Evolutionary conservation across 805 yeast genomes (phyloP).

Genomic region (Candida loeiensis): DNA sequence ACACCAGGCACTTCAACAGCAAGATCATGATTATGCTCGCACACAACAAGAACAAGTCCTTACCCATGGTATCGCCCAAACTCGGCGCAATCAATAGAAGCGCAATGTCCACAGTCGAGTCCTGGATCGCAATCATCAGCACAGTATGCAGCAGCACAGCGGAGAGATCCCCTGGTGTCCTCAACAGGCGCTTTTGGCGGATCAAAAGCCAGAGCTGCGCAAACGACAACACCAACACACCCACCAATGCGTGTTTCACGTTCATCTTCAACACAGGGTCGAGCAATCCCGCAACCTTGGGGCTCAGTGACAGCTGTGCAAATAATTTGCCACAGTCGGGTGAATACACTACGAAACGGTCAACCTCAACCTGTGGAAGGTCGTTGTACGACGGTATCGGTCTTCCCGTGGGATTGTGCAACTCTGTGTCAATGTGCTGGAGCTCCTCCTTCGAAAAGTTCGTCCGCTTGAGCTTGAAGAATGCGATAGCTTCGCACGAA

Average conservation of each 20-base stretch:
- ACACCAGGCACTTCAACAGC: conserved; percentile 65
- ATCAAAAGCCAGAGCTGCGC: conserved; percentile 55
- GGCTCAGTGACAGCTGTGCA: conserved; percentile 7
- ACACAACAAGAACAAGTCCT: conserved; percentile 54
- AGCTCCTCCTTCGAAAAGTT: conserved; percentile 51
- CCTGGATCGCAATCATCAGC: conserved; percentile 65
- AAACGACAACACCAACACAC: conserved; percentile 42
- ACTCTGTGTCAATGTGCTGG: conserved; percentile 65
- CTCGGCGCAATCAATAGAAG: conserved; percentile 32
- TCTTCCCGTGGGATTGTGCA: conserved; percentile 69
- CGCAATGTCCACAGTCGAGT: conserved; percentile 64
- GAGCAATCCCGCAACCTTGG: conserved; percentile 50
- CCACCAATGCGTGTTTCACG: conserved; percentile 43
- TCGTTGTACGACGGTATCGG: conserved; percentile 47
- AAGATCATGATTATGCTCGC: conserved; percentile 68
- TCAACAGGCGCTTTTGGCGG: conserved; percentile 65
- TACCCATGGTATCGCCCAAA: conserved; percentile 1
- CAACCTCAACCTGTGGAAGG: conserved; percentile 55
- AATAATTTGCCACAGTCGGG: conserved; percentile 82
- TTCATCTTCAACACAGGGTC: conserved; percentile 41
- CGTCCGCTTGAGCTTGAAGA: conserved; percentile 66
- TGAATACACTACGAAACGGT: conserved; percentile 65
- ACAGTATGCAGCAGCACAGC: conserved; percentile 54
- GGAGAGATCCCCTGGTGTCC: conserved; percentile 78
- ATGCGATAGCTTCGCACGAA: conserved; percentile 70